Evolutionary conservation across 495 filamentous ascomycete genomes (phyloP), one percentile per base, ranked within the genome.

Genomic region (Rhypophila decipiens): DNA sequence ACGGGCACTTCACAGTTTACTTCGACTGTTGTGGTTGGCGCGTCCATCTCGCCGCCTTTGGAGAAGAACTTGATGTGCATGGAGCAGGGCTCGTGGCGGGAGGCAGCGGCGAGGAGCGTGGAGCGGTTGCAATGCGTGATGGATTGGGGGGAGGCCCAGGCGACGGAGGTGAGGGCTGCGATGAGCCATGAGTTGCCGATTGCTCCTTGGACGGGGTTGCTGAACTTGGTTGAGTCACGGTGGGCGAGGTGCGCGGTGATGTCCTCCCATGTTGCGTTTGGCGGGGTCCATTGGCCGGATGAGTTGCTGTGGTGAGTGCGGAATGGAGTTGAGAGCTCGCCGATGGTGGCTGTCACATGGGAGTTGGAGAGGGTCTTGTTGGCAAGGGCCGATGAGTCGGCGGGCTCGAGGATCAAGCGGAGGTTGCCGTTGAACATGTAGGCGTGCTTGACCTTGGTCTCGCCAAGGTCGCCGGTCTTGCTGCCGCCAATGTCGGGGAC

Each of bases 41-140:
- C 63, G 55, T 69, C 64, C 46, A 59, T 60, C 47, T 60, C 55
- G 19, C 66, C 66, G 44, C 66, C 66, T 48, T 66, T 66, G 56
- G 59, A 55, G 63, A 66, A 52, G 51, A 69, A 56, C 38, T 58
- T 59, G 45, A 68, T 42, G 4, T 20, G 20, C 20, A 65, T 55
- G 13, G 7, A 13, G 27, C 27, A 31, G 7, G 27, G 27, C 27
- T 31, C 27, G 7, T 31, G 7, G 7, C 13, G 7, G 27, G 13
- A 7, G 27, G 27, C 27, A 7, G 27, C 27, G 7, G 27, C 27
- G 7, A 31, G 27, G 13, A 31, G 13, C 7, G 27, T 8, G 19
- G 37, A 36, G 33, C 51, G 44, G 7, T 39, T 42, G 23, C 50
- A 55, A 20, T 59, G 60, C 50, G 59, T 56, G 53, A 68, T 66